Evolutionary conservation across 495 filamentous ascomycete species (phyloP).

Genomic region (Penicillium verhagenii): DNA sequence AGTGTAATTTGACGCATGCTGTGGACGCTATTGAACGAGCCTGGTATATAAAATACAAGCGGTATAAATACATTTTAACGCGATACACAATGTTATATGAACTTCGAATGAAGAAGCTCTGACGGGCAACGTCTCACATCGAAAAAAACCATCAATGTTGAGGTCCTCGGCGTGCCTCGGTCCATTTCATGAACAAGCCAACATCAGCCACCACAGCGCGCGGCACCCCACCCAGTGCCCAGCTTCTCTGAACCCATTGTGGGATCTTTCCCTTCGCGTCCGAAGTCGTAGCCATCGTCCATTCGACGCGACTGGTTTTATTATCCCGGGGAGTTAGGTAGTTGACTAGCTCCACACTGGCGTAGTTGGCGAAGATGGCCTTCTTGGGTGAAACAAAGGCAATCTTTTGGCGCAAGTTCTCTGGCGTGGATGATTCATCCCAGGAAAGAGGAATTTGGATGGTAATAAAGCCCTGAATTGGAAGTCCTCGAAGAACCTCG

Average conservation of each 20-base stretch:
- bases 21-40: background rate
- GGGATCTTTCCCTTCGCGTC: slow-evolving; percentile 67
- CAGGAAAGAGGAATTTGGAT: slow-evolving; percentile 53
- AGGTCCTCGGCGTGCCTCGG: too few relatives aligned
- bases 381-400: slow-evolving; percentile 31
- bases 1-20: background rate
- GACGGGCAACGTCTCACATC: too few relatives aligned
- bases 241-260: slow-evolving; percentile 59
- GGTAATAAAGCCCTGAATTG: slow-evolving; percentile 47
- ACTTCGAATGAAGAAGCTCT: too few relatives aligned
- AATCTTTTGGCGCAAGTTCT: slow-evolving; percentile 32
- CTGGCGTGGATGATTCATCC: slow-evolving; percentile 29
- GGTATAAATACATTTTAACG: background rate
- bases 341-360: slow-evolving; percentile 59
- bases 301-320: slow-evolving; percentile 44
- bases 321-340: slow-evolving; percentile 12
- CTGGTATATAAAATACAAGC: background rate
- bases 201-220: slow-evolving; percentile 70
- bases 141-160: too few relatives aligned
- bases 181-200: slow-evolving; percentile 63
- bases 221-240: slow-evolving; percentile 57
- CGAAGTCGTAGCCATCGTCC: slow-evolving; percentile 71
- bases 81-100: too few relatives aligned
- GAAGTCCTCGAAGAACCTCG: background rate
- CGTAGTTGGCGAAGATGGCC: slow-evolving; percentile 54